Evolutionary conservation across 2,329 filamentous ascomycete genomes (phyloP).

Genomic region (Fusarium fujikuroi): DNA sequence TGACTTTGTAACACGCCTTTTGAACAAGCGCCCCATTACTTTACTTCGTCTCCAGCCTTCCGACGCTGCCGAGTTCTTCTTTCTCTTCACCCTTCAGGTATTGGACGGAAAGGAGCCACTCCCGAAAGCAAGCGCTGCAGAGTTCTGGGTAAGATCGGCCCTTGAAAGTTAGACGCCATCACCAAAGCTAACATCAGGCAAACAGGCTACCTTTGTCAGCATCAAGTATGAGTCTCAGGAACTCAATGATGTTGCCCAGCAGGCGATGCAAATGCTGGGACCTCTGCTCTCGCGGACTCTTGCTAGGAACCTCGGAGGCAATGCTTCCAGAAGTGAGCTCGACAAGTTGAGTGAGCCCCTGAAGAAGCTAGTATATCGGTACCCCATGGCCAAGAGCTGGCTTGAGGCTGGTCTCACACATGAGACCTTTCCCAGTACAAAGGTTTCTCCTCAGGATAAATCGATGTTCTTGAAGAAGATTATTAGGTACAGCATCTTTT

Average conservation of each 20-base stretch:
- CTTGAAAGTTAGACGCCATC: neutral
- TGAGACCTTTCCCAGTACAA: slow-evolving; percentile 67
- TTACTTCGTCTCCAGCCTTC: slow-evolving; percentile 68
- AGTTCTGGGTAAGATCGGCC: slow-evolving; percentile 74
- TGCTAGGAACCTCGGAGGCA: slow-evolving; percentile 73
- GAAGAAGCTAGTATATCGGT: slow-evolving; percentile 71
- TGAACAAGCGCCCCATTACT: slow-evolving; percentile 69
- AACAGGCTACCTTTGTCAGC: slow-evolving; percentile 63
- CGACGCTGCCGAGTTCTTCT: slow-evolving; percentile 70
- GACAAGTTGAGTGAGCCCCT: slow-evolving; percentile 77
- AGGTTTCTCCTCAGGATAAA: slow-evolving; percentile 69
- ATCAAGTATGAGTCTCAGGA: slow-evolving; percentile 56
- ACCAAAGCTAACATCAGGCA: neutral
- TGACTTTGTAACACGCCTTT: slow-evolving; percentile 74
- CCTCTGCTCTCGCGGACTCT: slow-evolving; percentile 69
- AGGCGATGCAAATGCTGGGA: slow-evolving; percentile 68
- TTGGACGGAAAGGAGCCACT: slow-evolving; percentile 78
- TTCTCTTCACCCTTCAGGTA: slow-evolving; percentile 77
- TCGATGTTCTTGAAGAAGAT: slow-evolving; percentile 73
- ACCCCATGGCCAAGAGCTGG: slow-evolving; percentile 68
- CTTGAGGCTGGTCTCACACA: slow-evolving; percentile 68
- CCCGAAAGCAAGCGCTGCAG: slow-evolving; percentile 77
- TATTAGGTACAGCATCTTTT: slow-evolving; percentile 58
- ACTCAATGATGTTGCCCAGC: slow-evolving; percentile 57
- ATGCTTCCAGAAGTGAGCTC: slow-evolving; percentile 76